Evolutionary conservation across 1,139 yeast species (phyloP), one percentile per base, ranked within the genome.

Genomic region (Suhomyces choctaworum): DNA sequence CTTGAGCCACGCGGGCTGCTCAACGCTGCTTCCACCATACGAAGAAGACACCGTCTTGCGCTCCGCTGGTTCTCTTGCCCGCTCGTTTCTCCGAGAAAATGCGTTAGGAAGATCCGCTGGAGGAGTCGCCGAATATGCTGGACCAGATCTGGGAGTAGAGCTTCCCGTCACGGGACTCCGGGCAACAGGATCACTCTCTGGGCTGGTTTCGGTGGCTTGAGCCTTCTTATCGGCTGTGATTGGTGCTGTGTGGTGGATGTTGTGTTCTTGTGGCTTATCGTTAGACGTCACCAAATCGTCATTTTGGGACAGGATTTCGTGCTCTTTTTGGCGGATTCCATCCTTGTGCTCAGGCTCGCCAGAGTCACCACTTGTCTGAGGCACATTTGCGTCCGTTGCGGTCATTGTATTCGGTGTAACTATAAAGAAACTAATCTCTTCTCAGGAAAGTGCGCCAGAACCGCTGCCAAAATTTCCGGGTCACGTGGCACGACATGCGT

Each of bases 1-100:
- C 28, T 48, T 52, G 56, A 68, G 52, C 76, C 76, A 70, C 5
- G 70, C 71, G 7, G 76, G 76, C 3, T 53, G 45, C 7, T 59
- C 60, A 25, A 47, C 48, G 14, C 31, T 44, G 13, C 51, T 45
- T 15, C 45, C 60, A 11, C 51, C 45, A 38, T 62, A 66, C 5
- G 51, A 54, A 1, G 71, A 65, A 2, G 61, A 28, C 15, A 42
- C 33, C 10, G 28, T 13, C 10, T 48, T 31, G 5, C 34, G 42
- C 31, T 34, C 9, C 12, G 29, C 20, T 12, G 25, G n/a, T 6
- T 29, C 16, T 11, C 11, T 23, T n/a, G 21, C 14, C 7, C 32
- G 20, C 13, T 16, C 17, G 28, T 53, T 56, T 42, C 63, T 45
- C 31, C 65, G 46, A 5, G 66, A 61, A 36, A 60, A 61, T 22